Evolutionary conservation across 805 yeast genomes (phyloP).

Genomic region (Kodamaea hsintzibuensis): DNA sequence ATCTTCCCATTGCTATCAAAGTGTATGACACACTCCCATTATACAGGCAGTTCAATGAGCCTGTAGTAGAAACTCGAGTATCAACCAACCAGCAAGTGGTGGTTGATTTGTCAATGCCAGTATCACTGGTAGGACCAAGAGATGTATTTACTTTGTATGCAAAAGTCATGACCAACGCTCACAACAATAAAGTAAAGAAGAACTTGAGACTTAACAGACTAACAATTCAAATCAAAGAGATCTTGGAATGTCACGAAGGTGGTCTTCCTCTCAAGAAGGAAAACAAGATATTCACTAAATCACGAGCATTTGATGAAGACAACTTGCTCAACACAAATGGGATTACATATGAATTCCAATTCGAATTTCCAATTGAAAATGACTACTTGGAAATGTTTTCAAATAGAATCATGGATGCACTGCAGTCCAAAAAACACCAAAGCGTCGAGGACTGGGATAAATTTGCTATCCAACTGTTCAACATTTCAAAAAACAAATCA

Average conservation of each 20-base stretch:
- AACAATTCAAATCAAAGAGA: constrained; percentile 51
- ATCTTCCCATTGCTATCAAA: constrained; percentile 55
- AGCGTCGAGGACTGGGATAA: neutral
- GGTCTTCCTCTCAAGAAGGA: constrained; percentile 52
- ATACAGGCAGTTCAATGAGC: constrained; percentile 55
- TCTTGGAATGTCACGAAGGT: constrained; percentile 53
- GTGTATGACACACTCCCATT: constrained; percentile 59
- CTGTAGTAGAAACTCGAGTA: constrained; percentile 42
- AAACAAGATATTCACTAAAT: constrained; percentile 35
- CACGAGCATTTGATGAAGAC: constrained; percentile 26
- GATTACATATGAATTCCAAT: constrained; percentile 21
- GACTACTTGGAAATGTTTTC: constrained; percentile 33
- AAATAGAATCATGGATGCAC: neutral
- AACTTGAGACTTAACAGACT: constrained; percentile 45
- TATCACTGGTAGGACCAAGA: constrained; percentile 58
- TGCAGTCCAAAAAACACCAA: neutral
- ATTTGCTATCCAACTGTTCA: constrained; percentile 15
- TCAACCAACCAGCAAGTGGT: constrained; percentile 52
- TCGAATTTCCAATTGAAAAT: constrained; percentile 35
- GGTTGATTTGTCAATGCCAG: constrained; percentile 48
- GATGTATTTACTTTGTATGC: constrained; percentile 46
- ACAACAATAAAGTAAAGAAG: constrained; percentile 29
- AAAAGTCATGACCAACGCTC: constrained; percentile 42
- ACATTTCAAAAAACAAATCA: constrained; percentile 22
- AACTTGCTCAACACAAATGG: constrained; percentile 29